A percentile compares a stretch with the other conserved stretches of the same genome.
Conservation (phyloP, 1,284 basidiomycete species). For the Fomes fomentarius region DNA sequence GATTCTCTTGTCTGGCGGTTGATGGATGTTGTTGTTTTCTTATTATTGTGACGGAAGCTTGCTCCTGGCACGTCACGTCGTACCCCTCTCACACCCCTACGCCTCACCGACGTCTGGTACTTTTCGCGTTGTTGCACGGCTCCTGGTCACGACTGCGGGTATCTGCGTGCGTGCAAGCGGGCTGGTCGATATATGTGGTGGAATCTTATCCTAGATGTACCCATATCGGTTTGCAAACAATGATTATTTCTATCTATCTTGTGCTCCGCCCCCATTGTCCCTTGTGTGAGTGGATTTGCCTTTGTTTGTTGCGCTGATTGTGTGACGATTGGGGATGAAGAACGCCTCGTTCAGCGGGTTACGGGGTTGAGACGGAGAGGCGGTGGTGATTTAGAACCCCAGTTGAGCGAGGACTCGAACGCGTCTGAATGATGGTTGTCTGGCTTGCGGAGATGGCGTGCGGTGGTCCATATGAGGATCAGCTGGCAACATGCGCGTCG, state of each 20-base stretch:
- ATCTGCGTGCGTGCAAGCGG: conserved; percentile 20
- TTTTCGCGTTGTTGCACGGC: conserved; percentile 9
- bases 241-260: conserved; percentile 26
- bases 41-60: conserved; percentile 21
- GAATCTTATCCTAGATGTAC: conserved; percentile 13
- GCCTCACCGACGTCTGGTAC: background rate
- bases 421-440: too few relatives aligned
- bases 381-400: too few relatives aligned
- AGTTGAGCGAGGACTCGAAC: too few relatives aligned
- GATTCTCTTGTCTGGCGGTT: conserved; percentile 4
- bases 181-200: conserved; percentile 19
- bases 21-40: conserved; percentile 21
- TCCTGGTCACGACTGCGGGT: conserved; percentile 18
- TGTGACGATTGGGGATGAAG: too few relatives aligned
- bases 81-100: background rate
- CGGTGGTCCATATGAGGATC: too few relatives aligned
- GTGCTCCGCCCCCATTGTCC: background rate
- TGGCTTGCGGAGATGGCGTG: too few relatives aligned
- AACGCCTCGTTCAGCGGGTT: too few relatives aligned
- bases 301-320: too few relatives aligned
- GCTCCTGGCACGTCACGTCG: background rate
- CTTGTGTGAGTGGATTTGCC: background rate
- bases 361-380: too few relatives aligned
- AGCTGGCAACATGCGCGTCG: too few relatives aligned
- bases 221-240: conserved; percentile 16